These are phyloP conservation scores for Flaveria bidentis DNA, from an alignment of 129 eudicot species.

Conservation along the genomic window DNA sequence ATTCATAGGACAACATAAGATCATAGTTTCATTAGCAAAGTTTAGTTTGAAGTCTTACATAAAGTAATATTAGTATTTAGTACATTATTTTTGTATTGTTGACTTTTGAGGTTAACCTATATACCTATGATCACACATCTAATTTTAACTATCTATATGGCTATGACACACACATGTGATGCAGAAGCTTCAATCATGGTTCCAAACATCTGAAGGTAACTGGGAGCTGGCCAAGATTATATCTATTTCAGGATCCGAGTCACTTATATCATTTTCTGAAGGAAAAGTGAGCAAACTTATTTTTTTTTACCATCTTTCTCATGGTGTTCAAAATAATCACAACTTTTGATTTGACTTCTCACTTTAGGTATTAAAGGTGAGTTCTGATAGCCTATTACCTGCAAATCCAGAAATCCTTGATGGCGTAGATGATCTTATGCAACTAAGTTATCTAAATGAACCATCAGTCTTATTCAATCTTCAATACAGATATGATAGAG, in stretches of 20 bases:
- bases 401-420: conserved; percentile 99
- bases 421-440: conserved; percentile 98
- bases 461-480: conserved; percentile 93
- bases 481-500: conserved; percentile 76
- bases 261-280: conserved; percentile 60
- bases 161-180: conserved; percentile 33
- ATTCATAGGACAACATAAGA: not conserved
- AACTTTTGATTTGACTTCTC: conserved; percentile 23
- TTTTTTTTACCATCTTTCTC: conserved; percentile 8
- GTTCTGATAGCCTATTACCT: conserved; percentile 56
- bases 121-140: conserved; percentile 10
- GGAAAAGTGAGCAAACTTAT: conserved; percentile 62
- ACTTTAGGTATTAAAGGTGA: conserved; percentile 73
- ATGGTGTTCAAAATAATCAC: conserved; percentile 16
- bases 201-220: conserved; percentile 80
- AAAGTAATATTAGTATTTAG: not conserved
- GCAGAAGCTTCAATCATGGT: conserved; percentile 93
- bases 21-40: not conserved
- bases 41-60: not conserved
- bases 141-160: conserved; percentile 2
- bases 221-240: conserved; percentile 88
- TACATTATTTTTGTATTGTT: not conserved
- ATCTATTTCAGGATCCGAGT: conserved; percentile 67
- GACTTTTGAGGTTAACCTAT: conserved; percentile 17
- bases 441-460: conserved; percentile 86